A percentile compares a stretch with the other conserved stretches of the same genome.
Conservation (phyloP, 495 filamentous ascomycete species). For the Penicillium simplicissimum region DNA sequence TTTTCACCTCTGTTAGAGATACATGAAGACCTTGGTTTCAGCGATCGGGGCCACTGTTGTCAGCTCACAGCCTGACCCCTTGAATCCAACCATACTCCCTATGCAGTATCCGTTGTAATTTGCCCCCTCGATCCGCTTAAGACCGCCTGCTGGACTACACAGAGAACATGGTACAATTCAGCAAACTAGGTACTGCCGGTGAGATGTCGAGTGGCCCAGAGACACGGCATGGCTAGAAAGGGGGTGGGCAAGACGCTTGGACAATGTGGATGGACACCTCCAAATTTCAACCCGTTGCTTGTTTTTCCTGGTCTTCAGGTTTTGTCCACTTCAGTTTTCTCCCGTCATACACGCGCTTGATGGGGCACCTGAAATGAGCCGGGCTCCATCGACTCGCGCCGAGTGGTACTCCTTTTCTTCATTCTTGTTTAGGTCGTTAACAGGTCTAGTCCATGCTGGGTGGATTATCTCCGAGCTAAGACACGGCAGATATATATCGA, state of each 20-base stretch:
- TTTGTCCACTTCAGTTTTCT: background rate
- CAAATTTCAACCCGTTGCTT: slow-evolving; percentile 15
- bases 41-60: background rate
- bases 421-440: background rate
- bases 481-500: background rate
- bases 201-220: slow-evolving; percentile 26
- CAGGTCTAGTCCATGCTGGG: background rate
- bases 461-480: background rate
- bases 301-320: slow-evolving; percentile 8
- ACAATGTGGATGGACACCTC: slow-evolving; percentile 1
- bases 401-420: background rate
- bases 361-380: slow-evolving; percentile 17
- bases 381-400: slow-evolving; percentile 20
- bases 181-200: slow-evolving; percentile 19
- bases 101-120: background rate
- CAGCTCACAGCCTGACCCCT: background rate
- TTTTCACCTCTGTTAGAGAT: background rate
- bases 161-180: slow-evolving; percentile 13
- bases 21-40: background rate
- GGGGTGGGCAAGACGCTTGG: slow-evolving; percentile 3
- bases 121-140: background rate
- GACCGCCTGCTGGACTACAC: background rate
- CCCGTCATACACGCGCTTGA: slow-evolving; percentile 8
- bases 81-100: background rate
- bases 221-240: slow-evolving; percentile 28